Evolutionary conservation across 192 early-diverging fungal genomes (phyloP).

Genomic region (Phlyctochytrium planicorne): DNA sequence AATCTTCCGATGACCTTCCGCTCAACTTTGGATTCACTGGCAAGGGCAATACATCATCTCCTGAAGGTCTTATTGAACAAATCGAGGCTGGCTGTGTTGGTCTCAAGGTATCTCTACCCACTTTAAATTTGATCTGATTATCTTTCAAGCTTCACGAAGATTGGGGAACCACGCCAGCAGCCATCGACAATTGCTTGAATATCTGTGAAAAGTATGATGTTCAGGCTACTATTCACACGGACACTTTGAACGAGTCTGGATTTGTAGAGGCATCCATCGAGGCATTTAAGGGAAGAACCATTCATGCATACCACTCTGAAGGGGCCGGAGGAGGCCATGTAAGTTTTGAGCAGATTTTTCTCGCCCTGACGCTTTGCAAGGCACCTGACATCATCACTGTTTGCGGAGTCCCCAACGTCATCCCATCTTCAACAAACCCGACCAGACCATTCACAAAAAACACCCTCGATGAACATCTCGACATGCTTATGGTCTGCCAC

Average conservation of each 20-base stretch:
- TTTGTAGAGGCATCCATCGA: slow-evolving; percentile 90
- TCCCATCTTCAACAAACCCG: slow-evolving; percentile 94
- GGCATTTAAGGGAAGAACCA: slow-evolving; percentile 87
- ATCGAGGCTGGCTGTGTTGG: slow-evolving; percentile 84
- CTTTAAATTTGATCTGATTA: no score
- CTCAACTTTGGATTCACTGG: slow-evolving; percentile 95
- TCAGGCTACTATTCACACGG: slow-evolving; percentile 90
- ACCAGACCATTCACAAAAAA: slow-evolving; percentile 94
- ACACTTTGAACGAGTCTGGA: slow-evolving; percentile 96
- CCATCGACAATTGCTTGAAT: slow-evolving; percentile 84
- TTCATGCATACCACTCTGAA: slow-evolving; percentile 96
- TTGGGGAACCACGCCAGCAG: slow-evolving; percentile 93
- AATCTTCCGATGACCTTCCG: slow-evolving; percentile 84
- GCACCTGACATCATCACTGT: slow-evolving; percentile 70
- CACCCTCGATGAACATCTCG: slow-evolving; percentile 96
- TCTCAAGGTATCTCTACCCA: slow-evolving; percentile 47
- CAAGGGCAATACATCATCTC: slow-evolving; percentile 81
- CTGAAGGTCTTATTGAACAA: slow-evolving; percentile 75
- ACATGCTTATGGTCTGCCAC: slow-evolving; percentile 99
- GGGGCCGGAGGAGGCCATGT: slow-evolving; percentile 92
- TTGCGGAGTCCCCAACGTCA: slow-evolving; percentile 77
- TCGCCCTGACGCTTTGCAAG: neutral
- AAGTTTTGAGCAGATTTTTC: neutral
- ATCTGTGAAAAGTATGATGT: slow-evolving; percentile 86
- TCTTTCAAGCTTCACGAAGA: slow-evolving; percentile 82